Conservation (phyloP, 73 alveolate genomes). For the Paramecium tetraurelia region DNA sequence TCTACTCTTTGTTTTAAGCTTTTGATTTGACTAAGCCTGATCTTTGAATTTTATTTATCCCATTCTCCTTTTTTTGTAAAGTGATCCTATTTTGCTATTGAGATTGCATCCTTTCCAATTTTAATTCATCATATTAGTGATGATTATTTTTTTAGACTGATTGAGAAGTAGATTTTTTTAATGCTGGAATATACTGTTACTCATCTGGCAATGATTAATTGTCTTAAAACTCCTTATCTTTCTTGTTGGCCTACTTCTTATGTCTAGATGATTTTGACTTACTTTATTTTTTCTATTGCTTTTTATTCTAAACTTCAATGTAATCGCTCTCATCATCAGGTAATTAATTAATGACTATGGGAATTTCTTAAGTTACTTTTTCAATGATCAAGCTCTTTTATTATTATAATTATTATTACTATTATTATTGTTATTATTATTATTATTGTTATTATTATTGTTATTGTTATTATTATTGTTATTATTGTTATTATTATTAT, state of each 20-base stretch:
- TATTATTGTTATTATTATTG: neutral
- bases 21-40: constrained; percentile 7
- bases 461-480: too few relatives aligned
- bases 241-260: neutral
- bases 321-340: constrained; percentile 31
- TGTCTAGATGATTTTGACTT: neutral
- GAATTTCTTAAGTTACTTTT: neutral
- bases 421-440: too few relatives aligned
- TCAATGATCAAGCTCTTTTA: neutral
- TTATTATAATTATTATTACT: neutral
- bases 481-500: neutral
- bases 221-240: constrained; percentile 7
- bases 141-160: neutral
- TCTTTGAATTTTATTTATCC: neutral
- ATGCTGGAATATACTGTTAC: neutral
- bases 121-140: neutral
- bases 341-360: neutral
- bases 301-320: neutral
- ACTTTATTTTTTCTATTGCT: neutral
- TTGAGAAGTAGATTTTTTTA: neutral
- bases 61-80: neutral
- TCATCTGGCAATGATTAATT: neutral
- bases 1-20: neutral
- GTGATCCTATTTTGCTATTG: neutral
- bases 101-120: neutral